These are phyloP conservation scores for Ascochyta pisi DNA, from an alignment of 2,329 filamentous ascomycete species.

Conservation along the genomic window DNA sequence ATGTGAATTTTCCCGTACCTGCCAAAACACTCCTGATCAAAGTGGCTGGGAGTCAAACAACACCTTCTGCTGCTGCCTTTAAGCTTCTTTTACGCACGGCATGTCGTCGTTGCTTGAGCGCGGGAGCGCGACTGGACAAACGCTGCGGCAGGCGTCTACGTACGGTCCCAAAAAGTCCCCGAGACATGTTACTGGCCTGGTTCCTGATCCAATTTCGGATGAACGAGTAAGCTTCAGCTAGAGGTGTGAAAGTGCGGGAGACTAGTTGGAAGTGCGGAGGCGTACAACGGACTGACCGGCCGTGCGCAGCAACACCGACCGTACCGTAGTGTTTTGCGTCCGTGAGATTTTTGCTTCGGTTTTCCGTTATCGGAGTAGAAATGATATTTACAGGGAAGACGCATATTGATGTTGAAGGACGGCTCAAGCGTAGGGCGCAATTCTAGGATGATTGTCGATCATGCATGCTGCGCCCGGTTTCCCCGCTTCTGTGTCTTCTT, in stretches of 20 bases:
- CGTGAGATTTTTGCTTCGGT: neutral
- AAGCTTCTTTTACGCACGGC: slow-evolving; percentile 1
- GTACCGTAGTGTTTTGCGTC: neutral
- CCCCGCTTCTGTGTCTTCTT: slow-evolving; percentile 3
- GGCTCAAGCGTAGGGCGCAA: neutral
- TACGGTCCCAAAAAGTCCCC: neutral
- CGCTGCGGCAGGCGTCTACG: slow-evolving; percentile 3
- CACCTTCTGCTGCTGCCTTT: neutral
- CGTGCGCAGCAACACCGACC: slow-evolving; percentile 4
- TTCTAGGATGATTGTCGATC: neutral
- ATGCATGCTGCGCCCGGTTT: neutral
- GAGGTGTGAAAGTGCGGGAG: neutral
- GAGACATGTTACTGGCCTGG: neutral
- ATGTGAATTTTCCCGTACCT: neutral
- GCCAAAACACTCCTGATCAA: no score
- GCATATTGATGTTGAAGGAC: neutral
- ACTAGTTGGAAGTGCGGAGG: neutral
- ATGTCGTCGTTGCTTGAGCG: neutral
- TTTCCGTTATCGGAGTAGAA: neutral
- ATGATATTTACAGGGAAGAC: neutral
- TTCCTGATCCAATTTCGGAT: neutral
- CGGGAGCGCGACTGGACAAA: neutral
- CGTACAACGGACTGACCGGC: neutral
- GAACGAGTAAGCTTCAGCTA: neutral
- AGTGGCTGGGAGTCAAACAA: neutral